These are phyloP conservation scores for Barnettozyma populi DNA, from an alignment of 805 yeast genomes.

Conservation along the genomic window DNA sequence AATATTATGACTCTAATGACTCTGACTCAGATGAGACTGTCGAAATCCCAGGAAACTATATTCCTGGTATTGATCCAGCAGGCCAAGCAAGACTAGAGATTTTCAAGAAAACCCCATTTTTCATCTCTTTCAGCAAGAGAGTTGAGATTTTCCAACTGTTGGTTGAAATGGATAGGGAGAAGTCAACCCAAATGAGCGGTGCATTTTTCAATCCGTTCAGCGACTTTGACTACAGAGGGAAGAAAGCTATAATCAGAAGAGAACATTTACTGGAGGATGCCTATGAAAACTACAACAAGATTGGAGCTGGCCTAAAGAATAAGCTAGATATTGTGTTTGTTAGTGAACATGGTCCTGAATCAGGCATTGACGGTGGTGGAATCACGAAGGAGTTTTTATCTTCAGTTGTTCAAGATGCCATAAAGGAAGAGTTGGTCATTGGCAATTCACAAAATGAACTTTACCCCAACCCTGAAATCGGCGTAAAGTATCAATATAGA, in stretches of 20 bases:
- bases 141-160: constrained; percentile 67
- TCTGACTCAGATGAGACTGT: not conserved
- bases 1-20: constrained; percentile 21
- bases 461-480: constrained; percentile 66
- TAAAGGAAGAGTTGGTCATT: constrained; percentile 38
- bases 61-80: constrained; percentile 9
- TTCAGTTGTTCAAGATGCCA: constrained; percentile 63
- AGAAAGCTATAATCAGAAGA: constrained; percentile 56
- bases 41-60: not conserved
- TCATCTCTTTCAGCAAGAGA: constrained; percentile 68
- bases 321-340: constrained; percentile 59
- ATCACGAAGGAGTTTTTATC: constrained; percentile 87
- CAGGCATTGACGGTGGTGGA: constrained; percentile 97
- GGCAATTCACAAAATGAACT: constrained; percentile 51
- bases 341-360: constrained; percentile 73
- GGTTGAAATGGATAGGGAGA: constrained; percentile 46
- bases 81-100: constrained; percentile 39
- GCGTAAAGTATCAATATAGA: constrained; percentile 28
- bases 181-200: constrained; percentile 3
- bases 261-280: constrained; percentile 75
- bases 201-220: constrained; percentile 10
- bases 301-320: constrained; percentile 54
- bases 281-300: constrained; percentile 45
- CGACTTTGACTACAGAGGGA: constrained; percentile 17
- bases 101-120: constrained; percentile 65